phyloP scores from a whole-genome alignment of 805 yeast species.

The Candida suzukii region DNA sequence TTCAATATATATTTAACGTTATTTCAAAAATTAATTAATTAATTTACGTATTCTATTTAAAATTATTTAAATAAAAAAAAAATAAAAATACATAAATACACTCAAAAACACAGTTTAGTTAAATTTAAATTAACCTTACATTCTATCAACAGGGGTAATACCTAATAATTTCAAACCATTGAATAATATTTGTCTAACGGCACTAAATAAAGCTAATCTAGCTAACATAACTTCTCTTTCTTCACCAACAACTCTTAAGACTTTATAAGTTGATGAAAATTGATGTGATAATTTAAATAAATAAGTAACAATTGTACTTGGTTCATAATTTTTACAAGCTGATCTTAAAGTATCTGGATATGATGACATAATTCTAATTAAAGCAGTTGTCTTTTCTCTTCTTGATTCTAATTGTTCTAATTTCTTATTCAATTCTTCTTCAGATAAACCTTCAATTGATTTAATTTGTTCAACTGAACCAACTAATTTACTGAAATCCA shows the following conservation, averaged over 20 bases:
- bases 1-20: not conserved
- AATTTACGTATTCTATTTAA: not conserved
- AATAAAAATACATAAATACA: not conserved
- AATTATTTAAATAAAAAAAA: not conserved
- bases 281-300: conserved; percentile 87
- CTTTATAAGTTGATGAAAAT: conserved; percentile 94
- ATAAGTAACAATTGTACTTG: conserved; percentile 90
- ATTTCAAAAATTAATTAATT: not conserved
- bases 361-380: conserved; percentile 75
- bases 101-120: not conserved
- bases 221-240: conserved; percentile 79
- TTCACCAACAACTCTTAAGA: conserved; percentile 96
- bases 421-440: conserved; percentile 23
- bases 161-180: conserved; percentile 90
- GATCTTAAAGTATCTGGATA: conserved; percentile 86
- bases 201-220: conserved; percentile 81
- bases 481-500: conserved; percentile 22
- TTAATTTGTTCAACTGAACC: conserved; percentile 21
- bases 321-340: conserved; percentile 82
- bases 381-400: conserved; percentile 33
- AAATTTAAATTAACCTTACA: conserved; percentile 40
- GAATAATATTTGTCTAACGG: conserved; percentile 83
- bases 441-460: conserved; percentile 11
- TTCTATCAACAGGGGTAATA: conserved; percentile 96
- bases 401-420: conserved; percentile 21